phyloP scores from a whole-genome alignment of 306 rosid genomes.

The Begonia fuchsioides region DNA sequence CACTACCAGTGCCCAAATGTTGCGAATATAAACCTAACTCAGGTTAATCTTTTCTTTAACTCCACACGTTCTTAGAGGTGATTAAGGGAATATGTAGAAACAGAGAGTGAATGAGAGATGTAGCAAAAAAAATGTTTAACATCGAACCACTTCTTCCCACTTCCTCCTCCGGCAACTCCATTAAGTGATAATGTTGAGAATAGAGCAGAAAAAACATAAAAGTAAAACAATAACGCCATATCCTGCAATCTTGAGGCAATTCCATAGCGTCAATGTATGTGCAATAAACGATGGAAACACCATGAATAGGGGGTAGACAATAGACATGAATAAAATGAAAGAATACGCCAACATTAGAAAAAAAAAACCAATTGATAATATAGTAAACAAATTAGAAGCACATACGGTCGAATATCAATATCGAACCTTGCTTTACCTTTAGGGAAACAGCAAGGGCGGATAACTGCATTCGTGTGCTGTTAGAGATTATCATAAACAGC shows the following conservation, averaged over 20 bases:
- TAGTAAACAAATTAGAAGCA: no score
- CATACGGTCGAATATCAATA: no score
- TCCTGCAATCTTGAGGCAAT: conserved; percentile 4
- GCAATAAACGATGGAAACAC: no score
- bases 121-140: conserved; percentile 76
- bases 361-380: neutral
- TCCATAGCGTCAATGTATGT: conserved; percentile 48
- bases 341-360: no score
- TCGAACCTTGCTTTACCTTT: no score
- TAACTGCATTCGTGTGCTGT: no score
- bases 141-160: conserved; percentile 51
- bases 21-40: conserved; percentile 43
- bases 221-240: neutral
- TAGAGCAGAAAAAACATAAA: neutral
- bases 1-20: neutral
- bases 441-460: no score
- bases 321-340: no score
- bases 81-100: conserved; percentile 83
- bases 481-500: no score
- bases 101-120: conserved; percentile 94
- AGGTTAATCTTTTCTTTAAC: conserved; percentile 71
- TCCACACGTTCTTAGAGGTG: conserved; percentile 44
- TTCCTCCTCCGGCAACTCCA: conserved; percentile 46
- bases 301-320: no score
- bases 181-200: no score